Evolutionary conservation across 2,329 filamentous ascomycete genomes (phyloP), one percentile per base, ranked within the genome.

Genomic region (Ophiostoma montium): DNA sequence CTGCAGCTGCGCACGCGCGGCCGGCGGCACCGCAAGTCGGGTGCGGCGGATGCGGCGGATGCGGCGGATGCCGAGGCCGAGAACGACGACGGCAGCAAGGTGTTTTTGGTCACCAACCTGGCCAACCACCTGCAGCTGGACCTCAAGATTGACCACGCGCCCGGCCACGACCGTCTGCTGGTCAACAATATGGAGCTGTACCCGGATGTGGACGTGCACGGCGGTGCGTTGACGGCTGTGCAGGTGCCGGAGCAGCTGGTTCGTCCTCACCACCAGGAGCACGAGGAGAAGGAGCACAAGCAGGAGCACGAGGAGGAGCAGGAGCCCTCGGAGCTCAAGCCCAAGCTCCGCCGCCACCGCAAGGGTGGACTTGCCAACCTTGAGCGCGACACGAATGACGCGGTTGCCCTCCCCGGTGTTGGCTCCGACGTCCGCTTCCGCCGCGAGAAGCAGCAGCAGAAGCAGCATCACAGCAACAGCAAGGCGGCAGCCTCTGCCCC

Each of bases 161-260:
- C 61, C 36, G 65, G 65, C 44, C 58, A 59, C 51, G 68, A 73
- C 53, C 66, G 64, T 38, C 65, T 84, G 23, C 58, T 75, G 35
- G 57, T 83, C 50, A 82, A 83, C 61, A 75, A 71, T 50, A 71
- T 74, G 52, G 72, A 77, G 57, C 65, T 84, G 16, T 84, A 79
- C 56, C 75, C 75, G 15, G 63, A 68, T 47, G 61, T 74, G 54
- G 65, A 74, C 58, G 66, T 70, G 1, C 66, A 69, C 59, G 60
- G 60, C 54, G 62, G 63, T 44, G 62, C 63, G 9, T 64, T 78
- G 35, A 63, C 60, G 6, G 75, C 75, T 11, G 57, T 63, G 12
- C 68, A 77, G 49, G 57, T 70, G 32, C 63, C 67, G 36, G 65
- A 69, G 38, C 52, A 59, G 52, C 47, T 59, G 21, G 19, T 60